A percentile compares a stretch with the other conserved stretches of the same genome.
These are phyloP conservation scores for Microstegium vimineum DNA, from an alignment of 176 grass and related monocot species.

Conservation along the genomic window DNA sequence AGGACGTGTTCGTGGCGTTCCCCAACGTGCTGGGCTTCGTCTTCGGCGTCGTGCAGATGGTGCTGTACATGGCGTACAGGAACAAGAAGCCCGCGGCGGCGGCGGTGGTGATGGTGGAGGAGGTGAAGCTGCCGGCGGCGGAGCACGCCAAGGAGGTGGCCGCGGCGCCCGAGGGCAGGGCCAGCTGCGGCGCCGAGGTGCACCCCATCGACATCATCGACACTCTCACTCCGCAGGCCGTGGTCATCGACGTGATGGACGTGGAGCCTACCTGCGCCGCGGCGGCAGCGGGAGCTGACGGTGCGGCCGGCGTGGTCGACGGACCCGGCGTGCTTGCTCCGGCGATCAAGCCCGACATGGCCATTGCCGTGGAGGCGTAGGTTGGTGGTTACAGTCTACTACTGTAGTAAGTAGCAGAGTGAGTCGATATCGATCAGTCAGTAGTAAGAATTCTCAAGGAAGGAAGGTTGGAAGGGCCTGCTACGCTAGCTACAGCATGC, in stretches of 20 bases:
- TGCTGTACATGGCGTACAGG: conserved; percentile 64
- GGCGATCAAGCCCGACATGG: conserved; percentile 25
- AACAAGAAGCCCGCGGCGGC: conserved; percentile 7
- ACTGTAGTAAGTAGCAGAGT: not conserved
- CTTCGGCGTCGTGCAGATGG: conserved; percentile 84
- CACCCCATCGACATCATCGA: conserved; percentile 50
- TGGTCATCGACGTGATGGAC: not conserved
- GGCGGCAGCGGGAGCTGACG: not conserved
- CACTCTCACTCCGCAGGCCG: not conserved
- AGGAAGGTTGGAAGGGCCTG: not conserved
- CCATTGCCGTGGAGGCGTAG: conserved; percentile 25
- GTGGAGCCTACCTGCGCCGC: not conserved
- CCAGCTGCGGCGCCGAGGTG: conserved; percentile 48
- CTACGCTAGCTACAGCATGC: conserved; percentile 2
- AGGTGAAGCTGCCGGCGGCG: conserved; percentile 44
- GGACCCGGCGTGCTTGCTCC: too few relatives aligned
- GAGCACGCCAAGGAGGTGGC: conserved; percentile 25
- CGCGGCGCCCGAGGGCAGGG: conserved; percentile 8
- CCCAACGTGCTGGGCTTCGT: conserved; percentile 84
- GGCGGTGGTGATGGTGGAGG: not conserved
- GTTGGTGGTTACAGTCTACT: not conserved
- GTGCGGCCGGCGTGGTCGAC: not conserved
- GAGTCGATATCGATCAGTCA: not conserved
- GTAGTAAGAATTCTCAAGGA: not conserved
- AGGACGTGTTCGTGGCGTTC: conserved; percentile 72